A percentile compares a stretch with the other conserved stretches of the same genome.
Evolutionary conservation across 805 yeast genomes (phyloP).

Genomic region (Candida morakotiae): DNA sequence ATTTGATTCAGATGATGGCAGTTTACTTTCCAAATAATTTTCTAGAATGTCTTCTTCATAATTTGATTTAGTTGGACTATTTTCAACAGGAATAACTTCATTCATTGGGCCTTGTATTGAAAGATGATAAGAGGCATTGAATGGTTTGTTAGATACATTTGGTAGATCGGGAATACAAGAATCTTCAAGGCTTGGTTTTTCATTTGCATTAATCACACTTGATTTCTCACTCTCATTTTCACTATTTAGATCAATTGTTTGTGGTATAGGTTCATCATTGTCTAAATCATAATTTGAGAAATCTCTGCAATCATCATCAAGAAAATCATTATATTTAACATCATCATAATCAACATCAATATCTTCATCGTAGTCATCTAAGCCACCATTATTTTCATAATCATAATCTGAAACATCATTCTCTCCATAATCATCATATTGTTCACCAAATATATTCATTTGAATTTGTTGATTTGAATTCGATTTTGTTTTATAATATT

Average conservation of each 20-base stretch:
- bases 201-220: not conserved
- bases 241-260: not conserved
- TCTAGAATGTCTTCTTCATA: conserved; percentile 33
- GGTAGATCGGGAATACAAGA: not conserved
- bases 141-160: conserved; percentile 7
- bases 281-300: conserved; percentile 4
- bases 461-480: conserved; percentile 6
- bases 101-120: conserved; percentile 19
- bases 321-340: conserved; percentile 12
- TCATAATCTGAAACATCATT: conserved; percentile 37
- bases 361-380: conserved; percentile 19
- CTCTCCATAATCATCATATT: conserved; percentile 27
- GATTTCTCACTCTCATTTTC: not conserved
- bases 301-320: conserved; percentile 15
- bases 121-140: conserved; percentile 23
- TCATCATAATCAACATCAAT: conserved; percentile 8
- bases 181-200: not conserved
- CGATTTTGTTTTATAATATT: conserved; percentile 35
- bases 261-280: not conserved
- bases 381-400: conserved; percentile 37
- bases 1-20: conserved; percentile 11
- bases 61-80: conserved; percentile 9
- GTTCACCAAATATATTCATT: conserved; percentile 21
- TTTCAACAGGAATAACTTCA: conserved; percentile 5
- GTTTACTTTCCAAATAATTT: conserved; percentile 23